Base-by-base conservation (phyloP, 164 flowering plant species). In the Magnolia changhungtana region DNA sequence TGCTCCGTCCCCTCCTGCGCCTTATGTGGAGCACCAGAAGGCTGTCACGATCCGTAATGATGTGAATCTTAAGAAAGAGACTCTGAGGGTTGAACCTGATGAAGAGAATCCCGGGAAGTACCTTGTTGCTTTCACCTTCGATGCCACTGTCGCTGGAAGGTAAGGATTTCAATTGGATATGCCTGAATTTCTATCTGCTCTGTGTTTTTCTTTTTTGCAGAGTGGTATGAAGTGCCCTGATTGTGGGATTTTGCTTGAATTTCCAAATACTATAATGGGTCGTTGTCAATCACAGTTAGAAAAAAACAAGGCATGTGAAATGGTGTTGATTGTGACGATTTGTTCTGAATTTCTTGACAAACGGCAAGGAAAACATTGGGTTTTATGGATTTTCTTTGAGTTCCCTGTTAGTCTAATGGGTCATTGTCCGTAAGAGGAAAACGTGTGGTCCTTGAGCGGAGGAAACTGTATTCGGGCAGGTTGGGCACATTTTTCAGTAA, bases 141-240 rank as follows among this genome's bases (percentile, higher is more conserved):
- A 96, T 78, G 99, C 99, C 61, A 89, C 97, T 14, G 96, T 92
- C 74, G 83, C 91, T 18, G 98, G 98, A 71, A 87, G 97, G 99
- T 96, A 86, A 69, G 37, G 24, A 55, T 55, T 55, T 55, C 61
- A 55, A 55, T 55, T 55, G 61, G 18, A 55, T 55, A 3, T 55
- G 19, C 61, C 16, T 55, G 16, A 11, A 16, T 16, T 10, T 16
- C 1, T 1, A 11, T 11, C 61, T 55, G 61, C 61, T 55, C 61
- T 16, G 61, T 55, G 61, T 11, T 55, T 55, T 55, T 55, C 18
- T 55, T 16, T 55, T 55, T 55, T 55, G 18, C 61, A 8, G 61
- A 11, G 45, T 37, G 45, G 45, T 37, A 37, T 37, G 45, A 37
- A 37, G 45, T 37, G 45, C 45, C 45, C 45, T 37, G 18, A 9